These are phyloP conservation scores for Vitis rupestris DNA, from an alignment of 164 flowering plant species.

Conservation along the genomic window DNA sequence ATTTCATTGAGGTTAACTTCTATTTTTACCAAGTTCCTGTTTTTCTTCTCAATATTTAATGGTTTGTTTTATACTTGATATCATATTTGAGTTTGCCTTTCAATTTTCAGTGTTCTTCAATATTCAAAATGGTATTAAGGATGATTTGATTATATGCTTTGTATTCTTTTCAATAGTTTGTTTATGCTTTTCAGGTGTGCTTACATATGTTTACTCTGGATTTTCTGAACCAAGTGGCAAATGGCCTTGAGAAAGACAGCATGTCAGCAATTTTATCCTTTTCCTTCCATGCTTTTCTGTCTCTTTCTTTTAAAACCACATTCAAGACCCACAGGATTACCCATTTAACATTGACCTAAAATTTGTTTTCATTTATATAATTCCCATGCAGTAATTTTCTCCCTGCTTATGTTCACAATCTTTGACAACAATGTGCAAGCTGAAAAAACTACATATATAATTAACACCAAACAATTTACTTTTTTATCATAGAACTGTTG, in stretches of 20 bases:
- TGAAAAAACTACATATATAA: background rate
- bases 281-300: background rate
- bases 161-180: background rate
- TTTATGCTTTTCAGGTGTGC: conserved; percentile 71
- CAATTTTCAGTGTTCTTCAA: too few relatives aligned
- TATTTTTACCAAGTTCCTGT: too few relatives aligned
- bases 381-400: background rate
- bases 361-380: background rate
- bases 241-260: conserved; percentile 94
- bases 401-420: background rate
- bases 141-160: background rate
- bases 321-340: background rate
- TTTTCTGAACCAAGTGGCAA: conserved; percentile 90
- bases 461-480: background rate
- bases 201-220: conserved; percentile 96
- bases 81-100: too few relatives aligned
- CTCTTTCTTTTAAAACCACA: background rate
- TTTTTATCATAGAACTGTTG: background rate
- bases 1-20: too few relatives aligned
- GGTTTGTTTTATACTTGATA: too few relatives aligned
- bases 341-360: background rate
- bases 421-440: background rate
- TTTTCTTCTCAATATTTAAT: too few relatives aligned
- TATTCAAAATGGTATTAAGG: too few relatives aligned
- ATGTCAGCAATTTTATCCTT: conserved; percentile 47